These are phyloP conservation scores for Antitrichia curtipendula DNA, from an alignment of 225 moss, liverwort and hornwort genomes.

Conservation along the genomic window DNA sequence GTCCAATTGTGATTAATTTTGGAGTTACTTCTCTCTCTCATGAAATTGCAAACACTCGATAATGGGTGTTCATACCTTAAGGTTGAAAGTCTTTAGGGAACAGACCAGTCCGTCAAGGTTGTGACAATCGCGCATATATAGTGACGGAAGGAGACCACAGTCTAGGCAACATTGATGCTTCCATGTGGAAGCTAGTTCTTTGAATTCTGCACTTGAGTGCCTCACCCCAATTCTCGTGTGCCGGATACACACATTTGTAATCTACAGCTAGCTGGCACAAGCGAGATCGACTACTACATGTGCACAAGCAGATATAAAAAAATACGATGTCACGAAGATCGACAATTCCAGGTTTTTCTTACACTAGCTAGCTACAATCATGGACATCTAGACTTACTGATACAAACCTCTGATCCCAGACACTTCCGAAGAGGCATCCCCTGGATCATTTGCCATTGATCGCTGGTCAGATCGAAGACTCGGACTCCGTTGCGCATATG, in stretches of 20 bases:
- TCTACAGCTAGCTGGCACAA: conserved; percentile 4
- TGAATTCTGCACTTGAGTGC: neutral
- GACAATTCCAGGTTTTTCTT: neutral
- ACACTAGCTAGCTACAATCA: neutral
- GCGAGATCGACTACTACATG: neutral
- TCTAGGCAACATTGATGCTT: neutral
- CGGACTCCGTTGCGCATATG: conserved; percentile 46
- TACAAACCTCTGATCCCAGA: conserved; percentile 14
- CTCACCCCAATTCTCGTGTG: neutral
- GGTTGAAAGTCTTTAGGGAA: neutral
- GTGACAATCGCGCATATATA: neutral
- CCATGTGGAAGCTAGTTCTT: conserved; percentile 9
- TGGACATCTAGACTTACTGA: neutral
- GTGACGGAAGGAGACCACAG: neutral
- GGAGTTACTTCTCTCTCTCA: neutral
- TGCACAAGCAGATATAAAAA: neutral
- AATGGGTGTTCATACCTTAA: neutral
- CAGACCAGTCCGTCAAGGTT: neutral
- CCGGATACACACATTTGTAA: neutral
- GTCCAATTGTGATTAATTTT: no score
- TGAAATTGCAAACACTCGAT: neutral
- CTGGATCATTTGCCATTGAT: conserved; percentile 3
- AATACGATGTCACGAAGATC: neutral
- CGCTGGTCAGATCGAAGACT: conserved; percentile 36
- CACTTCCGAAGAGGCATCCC: conserved; percentile 29